These are phyloP conservation scores for Syncephalastrum monosporum DNA, from an alignment of 371 early-diverging fungal genomes.

Conservation along the genomic window DNA sequence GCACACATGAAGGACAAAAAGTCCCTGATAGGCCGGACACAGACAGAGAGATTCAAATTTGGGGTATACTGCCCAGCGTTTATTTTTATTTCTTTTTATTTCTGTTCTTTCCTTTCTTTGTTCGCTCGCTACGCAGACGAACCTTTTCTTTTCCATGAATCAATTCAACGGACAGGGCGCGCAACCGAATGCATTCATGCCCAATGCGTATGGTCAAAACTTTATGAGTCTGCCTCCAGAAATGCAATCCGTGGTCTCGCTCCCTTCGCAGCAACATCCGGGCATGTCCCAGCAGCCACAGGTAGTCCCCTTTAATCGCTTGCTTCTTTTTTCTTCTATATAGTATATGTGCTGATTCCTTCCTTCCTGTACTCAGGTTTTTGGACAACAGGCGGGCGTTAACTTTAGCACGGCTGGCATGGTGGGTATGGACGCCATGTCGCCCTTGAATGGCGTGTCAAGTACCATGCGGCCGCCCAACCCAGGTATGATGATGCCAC, in stretches of 20 bases:
- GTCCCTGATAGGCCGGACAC: too few species aligned
- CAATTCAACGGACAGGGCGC: conserved; percentile 28
- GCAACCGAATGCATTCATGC: conserved; percentile 32
- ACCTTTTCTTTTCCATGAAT: conserved; percentile 25
- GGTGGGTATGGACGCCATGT: conserved; percentile 1
- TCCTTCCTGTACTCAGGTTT: too few species aligned
- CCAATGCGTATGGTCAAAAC: conserved; percentile 24
- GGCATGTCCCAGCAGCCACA: conserved; percentile 22
- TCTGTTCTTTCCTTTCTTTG: not conserved
- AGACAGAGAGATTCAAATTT: too few species aligned
- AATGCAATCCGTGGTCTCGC: conserved; percentile 26
- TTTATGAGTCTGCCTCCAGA: conserved; percentile 37
- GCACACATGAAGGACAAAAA: too few species aligned
- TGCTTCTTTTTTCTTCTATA: too few species aligned
- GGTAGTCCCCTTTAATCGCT: not conserved
- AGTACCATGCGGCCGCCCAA: conserved; percentile 3
- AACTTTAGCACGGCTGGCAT: too few species aligned
- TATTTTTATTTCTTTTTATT: not conserved
- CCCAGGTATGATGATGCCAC: conserved; percentile 1
- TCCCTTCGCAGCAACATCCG: conserved; percentile 19
- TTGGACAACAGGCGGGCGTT: too few species aligned
- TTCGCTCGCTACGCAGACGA: not conserved
- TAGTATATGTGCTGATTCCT: too few species aligned
- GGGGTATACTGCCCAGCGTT: too few species aligned
- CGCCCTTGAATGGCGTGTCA: not conserved